Base-by-base conservation (phyloP, 2,329 filamentous ascomycete genomes). In the Pseudocercospora eumusae region DNA sequence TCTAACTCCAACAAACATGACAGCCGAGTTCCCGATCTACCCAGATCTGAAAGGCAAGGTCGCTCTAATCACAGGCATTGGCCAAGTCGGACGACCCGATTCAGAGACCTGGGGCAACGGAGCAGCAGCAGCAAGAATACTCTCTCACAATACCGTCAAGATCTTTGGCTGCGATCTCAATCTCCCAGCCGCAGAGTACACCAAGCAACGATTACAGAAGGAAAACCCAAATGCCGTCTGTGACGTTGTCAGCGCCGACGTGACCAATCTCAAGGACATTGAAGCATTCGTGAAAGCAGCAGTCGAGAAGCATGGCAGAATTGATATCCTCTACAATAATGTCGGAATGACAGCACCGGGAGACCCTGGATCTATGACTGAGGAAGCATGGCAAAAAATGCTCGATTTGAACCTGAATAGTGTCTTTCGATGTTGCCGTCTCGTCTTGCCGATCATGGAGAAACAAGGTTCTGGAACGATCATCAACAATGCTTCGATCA, bases 361-460 rank as follows among this genome's bases (percentile, higher is more conserved):
- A 0, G 76, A 76, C 47, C 79, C 83, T 0, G 82, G 76, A 1
- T 68, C 50, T 3, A 82, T 85, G 76, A 52, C 61, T 0, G 82
- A 86, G 54, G 75, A 78, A 1, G 66, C 75, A 0, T 86, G 83
- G 83, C 78, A 84, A 60, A 55, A 72, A 0, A 83, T 85, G 63
- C 77, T 84, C 56, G 78, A 82, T n/a, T 69, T 86, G 27, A 86
- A 86, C 66, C 75, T 86, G 3, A 84, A 84, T 68, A 82, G 77
- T 44, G 80, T 85, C 0, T 86, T 83, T 63, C 69, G 84, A 2
- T 78, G 78, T 0, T 81, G 79, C 44, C 82, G 85, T 56, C 70
- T 79, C 10, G 80, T 84, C 0, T 69, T 85, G 0, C 83, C 83
- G 0, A 75, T 84, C 27, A 85, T 85, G 82, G 80, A 81, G 59